These are phyloP conservation scores for Asterophora lycoperdoides DNA, from an alignment of 768 basidiomycete species.

Conservation along the genomic window DNA sequence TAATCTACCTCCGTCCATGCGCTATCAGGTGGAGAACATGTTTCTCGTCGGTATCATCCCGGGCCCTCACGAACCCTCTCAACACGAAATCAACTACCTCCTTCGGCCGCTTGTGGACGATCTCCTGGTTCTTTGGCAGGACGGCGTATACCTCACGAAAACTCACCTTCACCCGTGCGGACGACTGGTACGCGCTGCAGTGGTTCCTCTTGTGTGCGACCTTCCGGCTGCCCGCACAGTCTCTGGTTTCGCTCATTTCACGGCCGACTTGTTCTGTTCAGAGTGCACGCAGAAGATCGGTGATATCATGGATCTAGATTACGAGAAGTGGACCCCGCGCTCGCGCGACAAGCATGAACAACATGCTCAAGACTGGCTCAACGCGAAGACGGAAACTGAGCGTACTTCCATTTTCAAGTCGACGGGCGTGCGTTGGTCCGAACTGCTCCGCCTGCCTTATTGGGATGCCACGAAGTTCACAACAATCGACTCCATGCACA, in stretches of 20 bases:
- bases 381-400: slow-evolving; percentile 12
- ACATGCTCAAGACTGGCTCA: slow-evolving; percentile 14
- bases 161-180: neutral
- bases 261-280: slow-evolving; percentile 19
- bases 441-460: slow-evolving; percentile 26
- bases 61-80: slow-evolving; percentile 29
- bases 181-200: neutral
- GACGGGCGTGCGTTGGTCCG: slow-evolving; percentile 27
- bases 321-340: slow-evolving; percentile 10
- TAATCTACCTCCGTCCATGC: slow-evolving; percentile 29
- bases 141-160: neutral
- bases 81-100: slow-evolving; percentile 22
- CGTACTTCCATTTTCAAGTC: slow-evolving; percentile 15
- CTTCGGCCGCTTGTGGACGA: slow-evolving; percentile 24
- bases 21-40: slow-evolving; percentile 29
- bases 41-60: slow-evolving; percentile 33
- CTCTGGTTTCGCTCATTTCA: slow-evolving; percentile 17
- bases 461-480: slow-evolving; percentile 23
- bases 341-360: neutral
- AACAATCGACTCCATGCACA: slow-evolving; percentile 26
- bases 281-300: slow-evolving; percentile 18
- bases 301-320: slow-evolving; percentile 19
- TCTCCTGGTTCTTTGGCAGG: slow-evolving; percentile 5
- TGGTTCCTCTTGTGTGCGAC: slow-evolving; percentile 33
- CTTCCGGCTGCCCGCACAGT: slow-evolving; percentile 26